Conservation (phyloP, 495 filamentous ascomycete genomes). For the Penicillium macrosclerotiorum region DNA sequence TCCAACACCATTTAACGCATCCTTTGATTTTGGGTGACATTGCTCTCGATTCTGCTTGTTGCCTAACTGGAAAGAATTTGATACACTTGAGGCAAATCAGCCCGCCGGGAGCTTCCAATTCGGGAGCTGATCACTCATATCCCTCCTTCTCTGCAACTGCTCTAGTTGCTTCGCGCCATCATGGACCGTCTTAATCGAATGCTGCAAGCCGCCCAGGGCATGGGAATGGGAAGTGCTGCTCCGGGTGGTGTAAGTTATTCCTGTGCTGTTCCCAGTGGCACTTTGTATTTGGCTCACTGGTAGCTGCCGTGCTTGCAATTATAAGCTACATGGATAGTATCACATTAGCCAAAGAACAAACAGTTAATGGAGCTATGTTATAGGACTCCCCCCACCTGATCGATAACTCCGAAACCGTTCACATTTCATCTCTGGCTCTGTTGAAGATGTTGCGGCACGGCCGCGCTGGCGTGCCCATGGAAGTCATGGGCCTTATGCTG, state of each 20-base stretch:
- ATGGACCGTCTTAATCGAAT: constrained; percentile 90
- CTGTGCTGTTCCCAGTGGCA: constrained; percentile 3
- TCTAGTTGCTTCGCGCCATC: constrained; percentile 20
- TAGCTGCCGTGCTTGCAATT: constrained; percentile 5
- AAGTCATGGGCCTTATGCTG: constrained; percentile 99
- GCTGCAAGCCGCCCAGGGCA: constrained; percentile 74
- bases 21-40: neutral
- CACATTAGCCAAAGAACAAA: neutral
- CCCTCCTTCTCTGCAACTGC: constrained; percentile 16
- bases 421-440: constrained; percentile 95
- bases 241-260: constrained; percentile 70
- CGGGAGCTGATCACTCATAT: constrained; percentile 31
- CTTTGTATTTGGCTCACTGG: neutral
- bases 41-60: neutral
- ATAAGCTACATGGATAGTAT: neutral
- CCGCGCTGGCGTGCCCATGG: constrained; percentile 97
- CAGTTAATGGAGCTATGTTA: constrained; percentile 10
- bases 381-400: constrained; percentile 86
- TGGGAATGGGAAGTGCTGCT: constrained; percentile 66
- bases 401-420: constrained; percentile 98
- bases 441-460: constrained; percentile 98
- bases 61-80: neutral
- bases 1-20: neutral
- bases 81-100: neutral
- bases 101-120: constrained; percentile 34